phyloP scores from a whole-genome alignment of 257 asterid species.

The Solanum pennellii region DNA sequence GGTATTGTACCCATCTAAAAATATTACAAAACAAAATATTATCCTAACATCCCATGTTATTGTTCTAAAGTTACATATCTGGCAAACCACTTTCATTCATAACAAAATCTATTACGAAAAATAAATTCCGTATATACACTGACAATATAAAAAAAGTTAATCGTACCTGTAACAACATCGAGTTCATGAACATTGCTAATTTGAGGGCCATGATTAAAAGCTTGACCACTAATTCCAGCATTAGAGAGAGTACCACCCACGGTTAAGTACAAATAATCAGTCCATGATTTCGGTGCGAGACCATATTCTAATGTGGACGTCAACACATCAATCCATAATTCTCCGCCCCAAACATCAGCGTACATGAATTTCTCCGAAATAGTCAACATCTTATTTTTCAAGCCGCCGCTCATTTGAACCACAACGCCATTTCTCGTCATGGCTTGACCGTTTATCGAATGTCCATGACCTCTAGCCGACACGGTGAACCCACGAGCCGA shows the following conservation, averaged over 20 bases:
- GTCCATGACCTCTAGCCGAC: constrained; percentile 81
- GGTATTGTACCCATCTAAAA: neutral
- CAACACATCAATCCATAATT: constrained; percentile 66
- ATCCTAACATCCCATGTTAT: constrained; percentile 1
- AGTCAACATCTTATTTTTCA: constrained; percentile 6
- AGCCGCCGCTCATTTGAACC: constrained; percentile 38
- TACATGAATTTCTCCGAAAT: constrained; percentile 39
- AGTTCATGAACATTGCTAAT: constrained; percentile 63
- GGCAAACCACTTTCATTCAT: neutral
- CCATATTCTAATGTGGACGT: constrained; percentile 46
- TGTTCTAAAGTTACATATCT: neutral
- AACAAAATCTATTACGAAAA: neutral
- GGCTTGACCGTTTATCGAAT: constrained; percentile 77
- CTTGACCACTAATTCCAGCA: constrained; percentile 84
- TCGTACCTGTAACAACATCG: constrained; percentile 72
- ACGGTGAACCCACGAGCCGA: constrained; percentile 42
- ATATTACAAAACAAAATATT: constrained; percentile 3
- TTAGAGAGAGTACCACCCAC: constrained; percentile 83
- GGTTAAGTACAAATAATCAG: constrained; percentile 78
- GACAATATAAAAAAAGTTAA: neutral
- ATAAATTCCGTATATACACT: neutral
- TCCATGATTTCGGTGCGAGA: constrained; percentile 83
- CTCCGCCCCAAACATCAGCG: constrained; percentile 87
- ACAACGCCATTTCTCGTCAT: constrained; percentile 45
- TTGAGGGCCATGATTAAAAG: constrained; percentile 84